Percentiles rank a stretch among this genome's conserved stretches.
Evolutionary conservation across 495 filamentous ascomycete genomes (phyloP).

Genomic region (Xylaria flabelliformis): DNA sequence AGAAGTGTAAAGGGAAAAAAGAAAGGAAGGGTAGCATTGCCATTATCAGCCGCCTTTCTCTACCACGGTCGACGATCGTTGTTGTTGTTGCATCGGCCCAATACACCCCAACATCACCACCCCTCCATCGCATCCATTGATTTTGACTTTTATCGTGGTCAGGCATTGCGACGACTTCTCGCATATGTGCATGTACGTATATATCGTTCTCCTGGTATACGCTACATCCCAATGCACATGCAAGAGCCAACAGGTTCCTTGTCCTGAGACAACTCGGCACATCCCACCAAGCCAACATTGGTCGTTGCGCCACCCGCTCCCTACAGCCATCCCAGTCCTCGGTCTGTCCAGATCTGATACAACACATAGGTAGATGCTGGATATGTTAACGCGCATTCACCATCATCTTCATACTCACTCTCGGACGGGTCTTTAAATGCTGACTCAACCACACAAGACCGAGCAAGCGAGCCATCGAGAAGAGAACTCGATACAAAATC

Average conservation of each 20-base stretch:
- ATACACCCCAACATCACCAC: background rate
- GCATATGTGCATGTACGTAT: constrained; percentile 15
- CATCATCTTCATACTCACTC: background rate
- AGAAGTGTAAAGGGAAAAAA: background rate
- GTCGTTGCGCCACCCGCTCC: constrained; percentile 17
- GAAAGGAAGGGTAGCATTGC: constrained; percentile 16
- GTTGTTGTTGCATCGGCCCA: constrained; percentile 12
- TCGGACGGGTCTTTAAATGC: background rate
- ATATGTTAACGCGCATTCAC: background rate
- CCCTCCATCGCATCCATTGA: background rate
- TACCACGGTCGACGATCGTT: background rate
- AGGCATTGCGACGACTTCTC: constrained; percentile 11
- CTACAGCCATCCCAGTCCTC: background rate
- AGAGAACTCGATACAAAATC: background rate
- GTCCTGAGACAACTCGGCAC: constrained; percentile 13
- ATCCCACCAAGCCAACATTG: constrained; percentile 1
- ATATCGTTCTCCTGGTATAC: background rate
- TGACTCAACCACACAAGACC: constrained; percentile 14
- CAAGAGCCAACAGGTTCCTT: constrained; percentile 19
- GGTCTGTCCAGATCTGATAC: constrained; percentile 6
- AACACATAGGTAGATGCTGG: constrained; percentile 3
- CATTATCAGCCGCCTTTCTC: constrained; percentile 15
- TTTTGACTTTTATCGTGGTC: background rate
- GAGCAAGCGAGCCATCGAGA: background rate
- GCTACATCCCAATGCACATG: background rate